These are phyloP conservation scores for Aspergillus flavus DNA, from an alignment of 2,329 filamentous ascomycete species.

Conservation along the genomic window DNA sequence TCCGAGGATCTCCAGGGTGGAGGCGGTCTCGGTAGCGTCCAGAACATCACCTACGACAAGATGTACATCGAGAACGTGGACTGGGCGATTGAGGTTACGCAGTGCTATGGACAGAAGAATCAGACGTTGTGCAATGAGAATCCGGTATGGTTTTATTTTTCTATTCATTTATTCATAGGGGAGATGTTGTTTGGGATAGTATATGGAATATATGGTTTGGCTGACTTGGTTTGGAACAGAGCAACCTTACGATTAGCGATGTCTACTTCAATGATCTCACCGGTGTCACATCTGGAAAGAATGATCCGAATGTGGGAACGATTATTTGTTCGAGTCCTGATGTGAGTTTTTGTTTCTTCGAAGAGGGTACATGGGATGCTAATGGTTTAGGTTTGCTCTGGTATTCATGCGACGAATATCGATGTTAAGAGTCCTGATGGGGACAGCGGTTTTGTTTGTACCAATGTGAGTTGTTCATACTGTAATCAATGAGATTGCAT, in stretches of 20 bases:
- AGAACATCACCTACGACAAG: slow-evolving; percentile 68
- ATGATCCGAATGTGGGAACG: slow-evolving; percentile 49
- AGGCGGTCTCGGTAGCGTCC: slow-evolving; percentile 64
- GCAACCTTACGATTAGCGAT: slow-evolving; percentile 57
- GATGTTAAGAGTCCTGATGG: slow-evolving; percentile 53
- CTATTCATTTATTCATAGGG: background rate
- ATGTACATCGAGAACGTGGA: slow-evolving; percentile 66
- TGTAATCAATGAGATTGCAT: background rate
- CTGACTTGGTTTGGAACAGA: slow-evolving; percentile 22
- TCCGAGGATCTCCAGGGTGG: slow-evolving; percentile 66
- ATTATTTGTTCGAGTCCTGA: slow-evolving; percentile 52
- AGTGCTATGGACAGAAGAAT: slow-evolving; percentile 67
- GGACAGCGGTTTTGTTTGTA: slow-evolving; percentile 46
- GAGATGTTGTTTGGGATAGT: background rate
- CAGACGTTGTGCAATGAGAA: slow-evolving; percentile 62
- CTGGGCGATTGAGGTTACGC: slow-evolving; percentile 66
- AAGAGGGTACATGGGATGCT: background rate
- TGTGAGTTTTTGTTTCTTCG: slow-evolving; percentile 41
- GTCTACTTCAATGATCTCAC: slow-evolving; percentile 60
- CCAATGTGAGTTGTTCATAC: slow-evolving; percentile 39
- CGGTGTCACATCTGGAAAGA: slow-evolving; percentile 54
- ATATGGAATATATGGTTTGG: background rate
- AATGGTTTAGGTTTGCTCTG: slow-evolving; percentile 36
- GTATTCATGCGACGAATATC: slow-evolving; percentile 54
- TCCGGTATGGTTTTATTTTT: slow-evolving; percentile 46